Evolutionary conservation across 306 rosid genomes (phyloP), one percentile per base, ranked within the genome.

Genomic region (Trifolium repens): DNA sequence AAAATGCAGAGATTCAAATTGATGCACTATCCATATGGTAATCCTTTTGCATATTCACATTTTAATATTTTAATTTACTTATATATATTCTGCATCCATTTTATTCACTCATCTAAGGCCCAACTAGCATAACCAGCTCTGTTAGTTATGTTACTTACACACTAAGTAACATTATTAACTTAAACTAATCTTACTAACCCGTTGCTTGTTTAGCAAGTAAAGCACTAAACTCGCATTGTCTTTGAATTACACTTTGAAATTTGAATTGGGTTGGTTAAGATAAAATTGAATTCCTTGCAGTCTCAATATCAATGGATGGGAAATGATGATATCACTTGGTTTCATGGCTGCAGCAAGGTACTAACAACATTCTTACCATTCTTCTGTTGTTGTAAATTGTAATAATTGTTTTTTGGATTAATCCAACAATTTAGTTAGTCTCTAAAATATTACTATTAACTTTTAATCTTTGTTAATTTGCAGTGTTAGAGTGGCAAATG

Each of bases 21-120:
- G 79, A 86, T 78, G 91, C 89, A 71, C 74, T 85, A 66, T 78
- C 91, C 5, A 88, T 88, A 66, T 88, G 91, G 91, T 88, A 83
- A 80, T n/a, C 66, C 59, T 53, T 70, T 2, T 83, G 15, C 61
- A 65, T 27, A 47, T 17, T 72, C 24, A 79, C 58, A 46, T 13
- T 69, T 11, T 10, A 16, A 17, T 53, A 49, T 14, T 49, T 49
- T 15, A 15, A 5, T 44, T 44, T 35, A 4, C 11, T 2, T 42
- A 42, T 42, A 2, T 42, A 27, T 27, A 22, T 22, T 27, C 32
- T 27, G 32, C 34, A 30, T 30, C 34, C 34, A 30, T 30, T 30
- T 30, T 30, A 30, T 30, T 30, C 35, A 32, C 35, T 32, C 35
- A 32, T 32, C 35, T 32, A 32, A 32, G 35, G 35, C 35, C 35